Base-by-base conservation (phyloP, 139 green algal species). In the Tetradesmus lagerheimii region DNA sequence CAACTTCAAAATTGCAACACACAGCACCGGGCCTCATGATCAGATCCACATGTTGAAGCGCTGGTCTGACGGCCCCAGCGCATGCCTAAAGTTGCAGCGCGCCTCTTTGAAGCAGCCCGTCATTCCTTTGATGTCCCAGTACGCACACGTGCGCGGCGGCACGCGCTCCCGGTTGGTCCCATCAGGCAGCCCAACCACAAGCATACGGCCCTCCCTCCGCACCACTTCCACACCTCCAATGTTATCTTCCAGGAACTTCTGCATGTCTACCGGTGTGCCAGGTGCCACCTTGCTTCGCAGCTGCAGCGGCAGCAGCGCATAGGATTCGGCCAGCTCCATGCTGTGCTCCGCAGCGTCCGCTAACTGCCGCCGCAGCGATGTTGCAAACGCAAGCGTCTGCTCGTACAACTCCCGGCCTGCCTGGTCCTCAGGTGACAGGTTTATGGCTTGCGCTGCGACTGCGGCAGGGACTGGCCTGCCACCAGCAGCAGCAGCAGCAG, bases 1-100 rank as follows among this genome's bases (percentile, higher is more conserved):
- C 9, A 18, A 38, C n/a, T 8, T 4, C 53, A 66, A 66, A 37
- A n/a, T n/a, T n/a, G n/a, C n/a, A n/a, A n/a, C n/a, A n/a, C n/a
- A n/a, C n/a, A n/a, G n/a, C n/a, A n/a, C n/a, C n/a, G n/a, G n/a
- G n/a, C 8, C 39, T 37, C 78, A 83, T 74, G 11, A 6, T n/a
- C 9, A 71, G 1, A 71, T 71, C 57, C 57, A 71, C 23, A 71
- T 71, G 23, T 71, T 71, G 12, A 71, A 23, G 23, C 25, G 23
- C 15, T 31, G 23, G 57, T 71, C 57, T 31, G 57, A 31, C 71
- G 82, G 82, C 57, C 31, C 34, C 35, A 87, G 34, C 31, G 64
- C 82, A 39, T 87, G 82, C 82, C 82, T 77, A 23, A 87, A 87
- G 57, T 78, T n/a, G 66, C 82, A 87, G 35, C 53, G 20, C 31